phyloP scores from a whole-genome alignment of 2,329 filamentous ascomycete genomes.

The Phialophora chinensis region DNA sequence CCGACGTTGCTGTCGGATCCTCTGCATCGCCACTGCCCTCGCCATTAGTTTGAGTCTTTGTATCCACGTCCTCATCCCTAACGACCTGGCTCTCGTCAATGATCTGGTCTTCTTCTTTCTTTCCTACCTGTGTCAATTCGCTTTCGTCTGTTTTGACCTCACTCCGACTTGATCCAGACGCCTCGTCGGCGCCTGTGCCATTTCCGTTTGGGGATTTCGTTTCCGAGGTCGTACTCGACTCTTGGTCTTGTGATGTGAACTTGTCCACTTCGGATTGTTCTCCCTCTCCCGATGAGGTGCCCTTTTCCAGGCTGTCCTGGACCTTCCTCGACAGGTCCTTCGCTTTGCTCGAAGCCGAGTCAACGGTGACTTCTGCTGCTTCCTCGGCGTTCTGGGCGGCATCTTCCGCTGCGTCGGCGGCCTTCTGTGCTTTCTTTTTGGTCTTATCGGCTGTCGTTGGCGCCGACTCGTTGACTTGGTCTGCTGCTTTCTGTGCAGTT shows the following conservation, averaged over 20 bases:
- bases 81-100: slow-evolving; percentile 32
- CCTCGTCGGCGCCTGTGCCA: slow-evolving; percentile 37
- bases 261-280: slow-evolving; percentile 9
- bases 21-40: slow-evolving; percentile 6
- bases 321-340: background rate
- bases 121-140: slow-evolving; percentile 18
- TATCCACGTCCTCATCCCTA: slow-evolving; percentile 29
- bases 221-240: background rate
- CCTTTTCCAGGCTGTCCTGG: background rate
- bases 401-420: background rate
- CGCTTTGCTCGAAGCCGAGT: slow-evolving; percentile 15
- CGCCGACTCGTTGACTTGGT: background rate
- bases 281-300: slow-evolving; percentile 13
- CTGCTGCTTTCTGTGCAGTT: background rate
- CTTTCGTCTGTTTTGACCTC: slow-evolving; percentile 10
- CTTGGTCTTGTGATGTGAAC: slow-evolving; percentile 12
- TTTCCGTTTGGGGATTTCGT: slow-evolving; percentile 35
- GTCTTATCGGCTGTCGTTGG: background rate
- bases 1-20: slow-evolving; percentile 4
- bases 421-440: background rate
- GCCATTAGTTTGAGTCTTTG: background rate
- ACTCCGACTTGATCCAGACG: slow-evolving; percentile 21
- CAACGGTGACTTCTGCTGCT: slow-evolving; percentile 10
- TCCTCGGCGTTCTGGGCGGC: slow-evolving; percentile 5
- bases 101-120: slow-evolving; percentile 34